Conservation (phyloP, 2,329 filamentous ascomycete genomes). For the Ophiostoma australiae region DNA sequence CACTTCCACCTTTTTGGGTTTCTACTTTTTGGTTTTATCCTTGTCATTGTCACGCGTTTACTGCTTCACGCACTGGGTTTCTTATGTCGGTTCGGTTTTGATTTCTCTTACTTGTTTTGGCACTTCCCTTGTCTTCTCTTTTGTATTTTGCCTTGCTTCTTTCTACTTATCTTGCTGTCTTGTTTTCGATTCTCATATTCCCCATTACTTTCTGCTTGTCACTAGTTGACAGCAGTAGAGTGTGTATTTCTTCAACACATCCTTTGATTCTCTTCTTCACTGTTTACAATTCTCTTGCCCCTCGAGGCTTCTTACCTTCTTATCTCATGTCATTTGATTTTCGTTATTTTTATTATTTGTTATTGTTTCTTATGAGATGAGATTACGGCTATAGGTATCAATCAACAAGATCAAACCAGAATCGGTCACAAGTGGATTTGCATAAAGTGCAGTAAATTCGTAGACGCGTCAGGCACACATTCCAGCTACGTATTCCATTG, state of each 20-base stretch:
- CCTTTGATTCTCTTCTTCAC: conserved; percentile 19
- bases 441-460: background rate
- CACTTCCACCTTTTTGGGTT: conserved; percentile 22
- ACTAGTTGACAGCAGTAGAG: background rate
- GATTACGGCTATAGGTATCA: conserved; percentile 27
- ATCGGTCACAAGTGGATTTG: background rate
- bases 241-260: conserved; percentile 28
- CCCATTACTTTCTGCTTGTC: background rate
- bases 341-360: conserved; percentile 25
- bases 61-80: conserved; percentile 25
- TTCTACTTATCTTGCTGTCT: conserved; percentile 18
- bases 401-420: background rate
- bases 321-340: conserved; percentile 24
- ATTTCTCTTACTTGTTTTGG: background rate
- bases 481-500: background rate
- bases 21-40: conserved; percentile 10
- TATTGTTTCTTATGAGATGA: conserved; percentile 28
- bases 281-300: background rate
- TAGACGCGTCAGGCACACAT: background rate
- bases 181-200: conserved; percentile 13
- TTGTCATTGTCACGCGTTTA: conserved; percentile 18
- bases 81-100: background rate
- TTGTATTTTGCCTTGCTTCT: conserved; percentile 23
- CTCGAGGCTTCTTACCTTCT: background rate
- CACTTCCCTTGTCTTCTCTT: conserved; percentile 24